Conservation (phyloP, 2,329 filamentous ascomycete genomes). For the Hypoxylon sp. region DNA sequence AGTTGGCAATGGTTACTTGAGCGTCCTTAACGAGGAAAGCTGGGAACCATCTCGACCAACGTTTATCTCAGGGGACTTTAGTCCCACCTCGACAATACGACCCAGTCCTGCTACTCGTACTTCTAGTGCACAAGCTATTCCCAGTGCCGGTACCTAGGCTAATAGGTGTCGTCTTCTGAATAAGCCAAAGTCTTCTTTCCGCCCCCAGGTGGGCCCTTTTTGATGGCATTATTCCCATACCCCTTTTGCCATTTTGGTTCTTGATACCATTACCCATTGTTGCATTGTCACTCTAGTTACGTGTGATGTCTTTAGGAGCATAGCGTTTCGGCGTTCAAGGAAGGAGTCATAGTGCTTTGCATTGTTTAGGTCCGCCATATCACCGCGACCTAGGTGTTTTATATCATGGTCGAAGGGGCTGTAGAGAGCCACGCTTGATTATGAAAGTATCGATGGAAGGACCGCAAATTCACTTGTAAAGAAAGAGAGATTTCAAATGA, state of each 20-base stretch:
- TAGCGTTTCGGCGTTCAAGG: slow-evolving; percentile 53
- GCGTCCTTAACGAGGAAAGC: slow-evolving; percentile 82
- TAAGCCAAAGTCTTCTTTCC: slow-evolving; percentile 28
- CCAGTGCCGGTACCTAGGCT: slow-evolving; percentile 66
- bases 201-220: slow-evolving; percentile 21
- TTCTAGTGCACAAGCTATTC: slow-evolving; percentile 61
- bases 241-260: slow-evolving; percentile 26
- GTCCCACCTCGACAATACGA: slow-evolving; percentile 54
- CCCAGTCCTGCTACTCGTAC: slow-evolving; percentile 54
- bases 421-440: slow-evolving; percentile 21
- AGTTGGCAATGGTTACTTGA: slow-evolving; percentile 89
- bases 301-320: slow-evolving; percentile 50
- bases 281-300: slow-evolving; percentile 46
- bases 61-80: slow-evolving; percentile 57
- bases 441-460: slow-evolving; percentile 15
- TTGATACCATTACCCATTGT: slow-evolving; percentile 40
- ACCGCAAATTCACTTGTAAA: slow-evolving; percentile 31
- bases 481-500: slow-evolving; percentile 35
- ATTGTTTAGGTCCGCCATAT: slow-evolving; percentile 33
- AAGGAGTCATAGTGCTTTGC: slow-evolving; percentile 44
- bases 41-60: slow-evolving; percentile 64
- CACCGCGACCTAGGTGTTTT: slow-evolving; percentile 14
- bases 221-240: slow-evolving; percentile 32
- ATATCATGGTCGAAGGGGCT: slow-evolving; percentile 13
- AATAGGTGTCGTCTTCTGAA: slow-evolving; percentile 42